A percentile compares a stretch with the other conserved stretches of the same genome.
These are phyloP conservation scores for Conringia planisiliqua DNA, from an alignment of 345 rosid species.

Conservation along the genomic window DNA sequence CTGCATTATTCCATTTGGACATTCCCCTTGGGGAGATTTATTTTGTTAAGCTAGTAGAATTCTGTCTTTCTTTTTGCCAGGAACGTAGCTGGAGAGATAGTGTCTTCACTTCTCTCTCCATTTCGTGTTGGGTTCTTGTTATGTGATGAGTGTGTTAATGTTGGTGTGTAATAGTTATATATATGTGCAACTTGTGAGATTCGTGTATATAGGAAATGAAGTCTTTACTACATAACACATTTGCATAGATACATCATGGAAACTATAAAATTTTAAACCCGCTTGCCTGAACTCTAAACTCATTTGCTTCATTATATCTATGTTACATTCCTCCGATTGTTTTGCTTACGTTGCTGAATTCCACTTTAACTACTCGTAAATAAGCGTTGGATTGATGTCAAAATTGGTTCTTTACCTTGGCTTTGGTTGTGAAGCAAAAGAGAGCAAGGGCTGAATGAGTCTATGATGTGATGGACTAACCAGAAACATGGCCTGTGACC, in stretches of 20 bases:
- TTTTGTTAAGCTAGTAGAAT: conserved; percentile 6
- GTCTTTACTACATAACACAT: not conserved
- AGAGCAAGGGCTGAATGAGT: conserved; percentile 52
- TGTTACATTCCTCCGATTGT: not conserved
- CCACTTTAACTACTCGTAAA: not conserved
- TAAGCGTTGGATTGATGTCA: conserved; percentile 6
- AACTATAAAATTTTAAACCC: not conserved
- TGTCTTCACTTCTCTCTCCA: not conserved
- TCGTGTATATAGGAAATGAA: conserved; percentile 23
- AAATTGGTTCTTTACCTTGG: conserved; percentile 47
- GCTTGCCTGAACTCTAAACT: not conserved
- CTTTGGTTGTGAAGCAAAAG: conserved; percentile 53
- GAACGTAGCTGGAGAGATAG: conserved; percentile 22
- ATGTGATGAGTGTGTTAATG: conserved; percentile 21
- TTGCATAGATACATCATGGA: not conserved
- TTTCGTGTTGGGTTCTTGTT: conserved; percentile 16
- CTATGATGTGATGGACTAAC: conserved; percentile 46
- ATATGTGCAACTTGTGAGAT: conserved; percentile 21
- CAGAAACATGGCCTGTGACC: conserved; percentile 49
- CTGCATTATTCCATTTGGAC: conserved; percentile 13
- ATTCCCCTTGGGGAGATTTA: conserved; percentile 11
- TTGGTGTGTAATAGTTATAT: conserved; percentile 13
- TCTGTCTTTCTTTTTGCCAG: conserved; percentile 4
- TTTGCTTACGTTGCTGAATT: not conserved
- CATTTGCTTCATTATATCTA: conserved; percentile 3